Percentiles rank a stretch among this genome's conserved stretches.
Evolutionary conservation across 345 rosid genomes (phyloP).

Genomic region (Acer campestre): DNA sequence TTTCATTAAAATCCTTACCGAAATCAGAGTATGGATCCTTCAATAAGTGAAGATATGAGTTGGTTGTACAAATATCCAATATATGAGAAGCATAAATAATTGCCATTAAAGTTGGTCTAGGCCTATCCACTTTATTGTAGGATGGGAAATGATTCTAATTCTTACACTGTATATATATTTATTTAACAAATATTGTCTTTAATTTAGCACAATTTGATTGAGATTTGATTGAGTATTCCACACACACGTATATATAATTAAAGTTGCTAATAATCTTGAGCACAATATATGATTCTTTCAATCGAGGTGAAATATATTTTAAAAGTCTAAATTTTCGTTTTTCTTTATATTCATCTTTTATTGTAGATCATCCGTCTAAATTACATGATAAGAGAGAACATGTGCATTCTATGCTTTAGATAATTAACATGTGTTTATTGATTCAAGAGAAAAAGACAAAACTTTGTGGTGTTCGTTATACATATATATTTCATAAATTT

Average conservation of each 20-base stretch:
- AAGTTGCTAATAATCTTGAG: neutral
- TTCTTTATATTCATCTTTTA: too few species aligned
- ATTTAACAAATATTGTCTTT: neutral
- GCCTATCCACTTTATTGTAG: conserved; percentile 15
- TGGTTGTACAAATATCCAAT: neutral
- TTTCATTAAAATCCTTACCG: too few species aligned
- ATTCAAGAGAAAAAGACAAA: neutral
- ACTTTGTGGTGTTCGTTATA: neutral
- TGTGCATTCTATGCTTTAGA: neutral
- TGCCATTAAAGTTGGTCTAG: conserved; percentile 9
- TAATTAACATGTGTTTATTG: neutral
- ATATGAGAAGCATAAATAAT: neutral
- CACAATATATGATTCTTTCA: conserved; percentile 1
- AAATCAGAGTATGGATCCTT: too few species aligned
- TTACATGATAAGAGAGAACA: neutral
- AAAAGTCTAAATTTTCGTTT: too few species aligned
- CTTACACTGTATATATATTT: neutral
- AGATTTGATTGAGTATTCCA: neutral
- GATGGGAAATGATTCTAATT: neutral
- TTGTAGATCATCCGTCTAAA: too few species aligned
- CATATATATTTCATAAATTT: neutral
- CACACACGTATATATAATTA: neutral
- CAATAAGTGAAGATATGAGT: too few species aligned
- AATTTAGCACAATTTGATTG: neutral
- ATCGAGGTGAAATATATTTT: too few species aligned